phyloP scores from a whole-genome alignment of 129 eudicot species.

The Flaveria trinervia region DNA sequence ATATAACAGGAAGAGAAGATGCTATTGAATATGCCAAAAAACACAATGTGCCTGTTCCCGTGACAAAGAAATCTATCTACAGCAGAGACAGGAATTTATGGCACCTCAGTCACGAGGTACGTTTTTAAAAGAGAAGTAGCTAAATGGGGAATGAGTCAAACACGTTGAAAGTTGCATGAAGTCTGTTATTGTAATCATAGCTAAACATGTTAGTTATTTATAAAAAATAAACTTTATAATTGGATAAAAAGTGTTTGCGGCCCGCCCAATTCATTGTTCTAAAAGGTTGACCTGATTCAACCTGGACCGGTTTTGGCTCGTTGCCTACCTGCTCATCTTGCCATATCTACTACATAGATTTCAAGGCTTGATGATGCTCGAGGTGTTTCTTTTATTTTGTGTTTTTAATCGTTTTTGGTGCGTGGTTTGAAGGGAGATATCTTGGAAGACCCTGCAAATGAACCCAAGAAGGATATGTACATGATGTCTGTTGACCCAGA shows the following conservation, averaged over 20 bases:
- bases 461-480: constrained; percentile 94
- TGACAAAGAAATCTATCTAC: constrained; percentile 89
- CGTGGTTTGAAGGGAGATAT: constrained; percentile 72
- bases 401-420: constrained; percentile 3
- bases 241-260: not conserved
- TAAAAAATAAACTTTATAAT: not conserved
- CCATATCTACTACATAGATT: not conserved
- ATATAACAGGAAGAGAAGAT: constrained; percentile 92
- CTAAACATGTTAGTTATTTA: not conserved
- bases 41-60: constrained; percentile 93
- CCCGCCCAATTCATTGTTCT: not conserved
- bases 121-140: not conserved
- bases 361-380: not conserved
- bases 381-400: not conserved
- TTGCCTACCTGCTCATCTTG: not conserved
- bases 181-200: not conserved
- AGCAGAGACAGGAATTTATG: constrained; percentile 98
- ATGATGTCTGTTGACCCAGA: constrained; percentile 92
- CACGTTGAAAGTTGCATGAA: not conserved
- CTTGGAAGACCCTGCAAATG: constrained; percentile 95
- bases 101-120: constrained; percentile 99
- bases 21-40: constrained; percentile 94
- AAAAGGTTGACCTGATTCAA: not conserved
- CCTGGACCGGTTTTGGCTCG: constrained; percentile 1
- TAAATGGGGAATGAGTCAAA: not conserved